These are phyloP conservation scores for Helicostylum pulchrum DNA, from an alignment of 192 early-diverging fungal genomes.

Conservation along the genomic window DNA sequence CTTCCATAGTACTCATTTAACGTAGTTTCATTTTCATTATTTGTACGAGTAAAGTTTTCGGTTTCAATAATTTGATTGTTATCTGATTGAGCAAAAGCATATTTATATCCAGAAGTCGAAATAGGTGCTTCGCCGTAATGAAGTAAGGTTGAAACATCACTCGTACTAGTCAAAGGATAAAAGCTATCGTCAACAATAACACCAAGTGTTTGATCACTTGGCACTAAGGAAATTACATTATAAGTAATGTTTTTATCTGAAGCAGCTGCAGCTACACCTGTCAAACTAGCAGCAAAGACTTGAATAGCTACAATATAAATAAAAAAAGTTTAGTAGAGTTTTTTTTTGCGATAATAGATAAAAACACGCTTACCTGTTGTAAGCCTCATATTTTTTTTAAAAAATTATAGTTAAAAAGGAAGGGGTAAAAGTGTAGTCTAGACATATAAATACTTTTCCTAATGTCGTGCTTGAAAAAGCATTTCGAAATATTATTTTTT, in stretches of 20 bases:
- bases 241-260: constrained; percentile 1
- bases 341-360: neutral
- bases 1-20: neutral
- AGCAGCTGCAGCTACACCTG: neutral
- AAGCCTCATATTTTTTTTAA: too few species aligned
- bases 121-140: neutral
- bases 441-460: too few species aligned
- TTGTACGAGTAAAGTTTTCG: constrained; percentile 2
- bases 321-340: neutral
- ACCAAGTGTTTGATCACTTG: neutral
- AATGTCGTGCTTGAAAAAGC: too few species aligned
- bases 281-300: neutral
- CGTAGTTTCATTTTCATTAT: neutral
- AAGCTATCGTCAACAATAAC: neutral
- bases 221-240: neutral
- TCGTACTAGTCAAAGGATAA: neutral
- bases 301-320: neutral
- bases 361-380: too few species aligned
- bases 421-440: too few species aligned
- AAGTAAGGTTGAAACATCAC: neutral
- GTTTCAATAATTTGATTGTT: neutral
- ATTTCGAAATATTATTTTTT: too few species aligned
- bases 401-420: too few species aligned
- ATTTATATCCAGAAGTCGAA: neutral
- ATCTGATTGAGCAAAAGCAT: neutral